These are phyloP conservation scores for Blastomyces silverae DNA, from an alignment of 2,329 filamentous ascomycete genomes.

Conservation along the genomic window DNA sequence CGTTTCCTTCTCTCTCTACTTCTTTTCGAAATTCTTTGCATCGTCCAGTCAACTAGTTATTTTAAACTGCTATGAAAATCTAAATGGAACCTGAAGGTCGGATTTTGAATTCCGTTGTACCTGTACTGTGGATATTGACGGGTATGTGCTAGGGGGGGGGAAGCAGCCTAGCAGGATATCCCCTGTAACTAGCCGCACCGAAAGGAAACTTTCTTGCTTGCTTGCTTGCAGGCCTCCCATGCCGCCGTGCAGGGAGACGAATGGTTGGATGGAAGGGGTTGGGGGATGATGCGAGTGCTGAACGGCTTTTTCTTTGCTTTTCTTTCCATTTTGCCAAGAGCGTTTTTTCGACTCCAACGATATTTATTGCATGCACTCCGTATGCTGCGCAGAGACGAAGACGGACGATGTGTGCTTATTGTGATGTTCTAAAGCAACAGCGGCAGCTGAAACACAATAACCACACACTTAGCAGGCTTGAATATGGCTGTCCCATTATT, in stretches of 20 bases:
- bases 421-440: neutral
- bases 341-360: neutral
- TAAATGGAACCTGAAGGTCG: neutral
- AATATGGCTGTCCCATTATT: neutral
- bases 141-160: neutral
- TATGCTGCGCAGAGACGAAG: neutral
- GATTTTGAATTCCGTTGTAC: neutral
- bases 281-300: constrained; percentile 1
- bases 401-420: neutral
- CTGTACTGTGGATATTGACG: constrained; percentile 1
- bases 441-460: neutral
- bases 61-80: no score
- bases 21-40: neutral
- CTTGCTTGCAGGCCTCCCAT: neutral
- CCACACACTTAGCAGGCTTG: neutral
- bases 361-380: neutral
- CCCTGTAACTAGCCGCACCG: neutral
- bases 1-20: neutral
- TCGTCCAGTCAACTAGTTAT: neutral
- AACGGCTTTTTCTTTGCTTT: neutral
- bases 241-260: neutral
- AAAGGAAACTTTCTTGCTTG: neutral
- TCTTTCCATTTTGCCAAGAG: neutral
- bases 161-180: neutral
- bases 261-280: neutral